Conservation (phyloP, 768 basidiomycete genomes). For the Gloeopeniophorella convolvens region DNA sequence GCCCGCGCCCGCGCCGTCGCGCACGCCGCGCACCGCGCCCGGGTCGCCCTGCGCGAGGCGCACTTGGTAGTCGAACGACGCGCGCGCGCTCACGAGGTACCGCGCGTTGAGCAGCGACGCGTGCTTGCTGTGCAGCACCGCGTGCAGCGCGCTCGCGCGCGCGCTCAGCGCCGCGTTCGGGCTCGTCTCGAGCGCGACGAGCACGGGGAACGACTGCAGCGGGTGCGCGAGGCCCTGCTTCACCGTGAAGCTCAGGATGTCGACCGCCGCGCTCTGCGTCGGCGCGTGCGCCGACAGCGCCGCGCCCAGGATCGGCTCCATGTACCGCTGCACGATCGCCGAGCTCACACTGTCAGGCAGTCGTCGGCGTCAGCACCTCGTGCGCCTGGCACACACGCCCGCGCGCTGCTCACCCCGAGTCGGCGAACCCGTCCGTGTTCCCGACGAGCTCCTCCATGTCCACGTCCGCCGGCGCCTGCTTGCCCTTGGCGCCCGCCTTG, state of each 20-base stretch:
- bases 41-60: slow-evolving; percentile 36
- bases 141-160: slow-evolving; percentile 75
- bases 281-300: slow-evolving; percentile 63
- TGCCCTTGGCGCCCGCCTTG: slow-evolving; percentile 33
- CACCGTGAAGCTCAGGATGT: slow-evolving; percentile 88
- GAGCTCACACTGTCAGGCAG: slow-evolving; percentile 92
- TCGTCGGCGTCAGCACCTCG: too few relatives aligned
- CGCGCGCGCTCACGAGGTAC: slow-evolving; percentile 71
- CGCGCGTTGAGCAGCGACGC: slow-evolving; percentile 83
- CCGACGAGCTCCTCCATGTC: slow-evolving; percentile 94
- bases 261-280: slow-evolving; percentile 79
- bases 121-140: slow-evolving; percentile 82
- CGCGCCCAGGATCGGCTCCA: slow-evolving; percentile 73
- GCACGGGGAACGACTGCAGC: slow-evolving; percentile 87
- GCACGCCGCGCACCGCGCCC: slow-evolving; percentile 44
- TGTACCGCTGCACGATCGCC: slow-evolving; percentile 89
- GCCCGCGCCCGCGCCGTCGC: slow-evolving; percentile 27
- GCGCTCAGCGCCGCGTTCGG: slow-evolving; percentile 50
- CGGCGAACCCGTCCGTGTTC: slow-evolving; percentile 91
- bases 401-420: slow-evolving; percentile 89
- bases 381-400: too few relatives aligned
- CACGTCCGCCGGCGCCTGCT: slow-evolving; percentile 41
- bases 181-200: slow-evolving; percentile 91
- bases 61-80: slow-evolving; percentile 80
- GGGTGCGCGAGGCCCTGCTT: slow-evolving; percentile 96